Evolutionary conservation across 2,329 filamentous ascomycete genomes (phyloP).

Genomic region (Xylogone sp.): DNA sequence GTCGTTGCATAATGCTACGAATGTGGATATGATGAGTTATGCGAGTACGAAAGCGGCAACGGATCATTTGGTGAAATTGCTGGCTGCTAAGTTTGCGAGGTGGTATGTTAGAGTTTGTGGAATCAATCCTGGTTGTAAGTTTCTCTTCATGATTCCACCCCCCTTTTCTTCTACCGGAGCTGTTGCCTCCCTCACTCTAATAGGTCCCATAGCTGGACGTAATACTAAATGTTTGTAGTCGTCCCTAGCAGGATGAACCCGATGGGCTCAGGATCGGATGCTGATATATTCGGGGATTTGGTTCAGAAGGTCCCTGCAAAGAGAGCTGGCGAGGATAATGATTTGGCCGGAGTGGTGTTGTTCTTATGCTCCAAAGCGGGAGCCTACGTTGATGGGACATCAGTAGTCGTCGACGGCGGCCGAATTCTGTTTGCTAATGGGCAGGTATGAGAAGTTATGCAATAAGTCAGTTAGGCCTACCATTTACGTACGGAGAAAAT

Average conservation of each 20-base stretch:
- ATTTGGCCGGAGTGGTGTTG: constrained; percentile 39
- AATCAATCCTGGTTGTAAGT: constrained; percentile 41
- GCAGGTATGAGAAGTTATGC: constrained; percentile 21
- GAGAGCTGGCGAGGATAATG: constrained; percentile 33
- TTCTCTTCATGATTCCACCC: background rate
- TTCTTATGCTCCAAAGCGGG: constrained; percentile 39
- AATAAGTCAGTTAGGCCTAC: background rate
- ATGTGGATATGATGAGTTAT: constrained; percentile 49
- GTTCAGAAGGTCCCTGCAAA: constrained; percentile 37
- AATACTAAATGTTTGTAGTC: constrained; percentile 29
- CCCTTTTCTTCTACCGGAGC: background rate
- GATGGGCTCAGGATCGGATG: constrained; percentile 30
- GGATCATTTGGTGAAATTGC: constrained; percentile 44
- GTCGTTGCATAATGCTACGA: constrained; percentile 49
- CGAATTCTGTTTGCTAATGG: constrained; percentile 36
- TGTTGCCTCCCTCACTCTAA: too few relatives aligned
- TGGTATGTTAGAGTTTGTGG: constrained; percentile 40
- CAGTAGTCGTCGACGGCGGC: constrained; percentile 36
- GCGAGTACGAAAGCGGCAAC: constrained; percentile 48
- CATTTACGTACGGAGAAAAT: background rate
- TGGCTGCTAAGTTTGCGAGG: constrained; percentile 43
- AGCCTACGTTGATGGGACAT: constrained; percentile 36
- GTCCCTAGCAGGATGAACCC: constrained; percentile 42
- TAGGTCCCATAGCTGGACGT: too few relatives aligned
- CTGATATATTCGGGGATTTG: constrained; percentile 36